Conservation (phyloP, 768 basidiomycete species). For the Porphyrellus cyaneotinctus region DNA sequence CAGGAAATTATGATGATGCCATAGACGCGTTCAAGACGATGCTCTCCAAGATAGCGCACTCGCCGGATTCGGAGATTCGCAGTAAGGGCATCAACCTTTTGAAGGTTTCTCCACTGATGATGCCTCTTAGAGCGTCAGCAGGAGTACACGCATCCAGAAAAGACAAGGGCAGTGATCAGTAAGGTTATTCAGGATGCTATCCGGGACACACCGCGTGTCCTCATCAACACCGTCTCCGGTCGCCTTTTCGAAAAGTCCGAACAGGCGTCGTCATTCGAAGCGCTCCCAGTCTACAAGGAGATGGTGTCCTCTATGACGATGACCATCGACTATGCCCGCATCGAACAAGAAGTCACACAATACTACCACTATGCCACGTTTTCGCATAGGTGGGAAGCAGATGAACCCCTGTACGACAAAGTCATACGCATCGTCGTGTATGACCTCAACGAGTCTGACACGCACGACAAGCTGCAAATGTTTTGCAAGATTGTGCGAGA, state of each 20-base stretch:
- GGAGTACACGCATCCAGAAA: background rate
- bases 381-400: slow-evolving; percentile 11
- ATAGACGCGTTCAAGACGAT: slow-evolving; percentile 5
- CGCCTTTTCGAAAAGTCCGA: slow-evolving; percentile 1
- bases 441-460: slow-evolving; percentile 5
- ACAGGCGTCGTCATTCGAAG: slow-evolving; percentile 7
- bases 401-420: slow-evolving; percentile 7
- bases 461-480: slow-evolving; percentile 1
- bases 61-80: background rate
- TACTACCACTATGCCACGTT: slow-evolving; percentile 11
- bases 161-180: background rate
- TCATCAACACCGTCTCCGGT: slow-evolving; percentile 11
- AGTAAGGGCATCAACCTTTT: background rate
- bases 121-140: background rate
- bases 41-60: slow-evolving; percentile 6
- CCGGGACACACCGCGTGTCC: slow-evolving; percentile 1
- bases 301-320: slow-evolving; percentile 12
- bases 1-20: background rate
- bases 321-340: slow-evolving; percentile 1
- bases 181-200: background rate
- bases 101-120: background rate
- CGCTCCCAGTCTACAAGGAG: slow-evolving; percentile 1
- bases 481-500: slow-evolving; percentile 6
- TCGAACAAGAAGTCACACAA: background rate
- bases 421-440: slow-evolving; percentile 4